These are phyloP conservation scores for Fusarium stilboides DNA, from an alignment of 2,329 filamentous ascomycete species.

Conservation along the genomic window DNA sequence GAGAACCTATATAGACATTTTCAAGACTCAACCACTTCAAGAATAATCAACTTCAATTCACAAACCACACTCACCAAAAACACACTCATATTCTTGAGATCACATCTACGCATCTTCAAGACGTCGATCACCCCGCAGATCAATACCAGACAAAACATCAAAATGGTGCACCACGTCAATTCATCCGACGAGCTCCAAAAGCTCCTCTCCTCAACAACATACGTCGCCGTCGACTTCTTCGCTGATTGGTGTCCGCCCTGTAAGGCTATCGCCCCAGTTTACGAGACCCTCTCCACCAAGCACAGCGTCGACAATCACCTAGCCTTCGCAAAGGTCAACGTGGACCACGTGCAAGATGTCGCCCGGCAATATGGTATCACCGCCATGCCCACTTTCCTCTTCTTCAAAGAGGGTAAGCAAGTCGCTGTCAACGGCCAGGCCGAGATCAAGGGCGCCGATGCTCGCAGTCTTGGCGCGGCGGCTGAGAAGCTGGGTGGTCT, in stretches of 20 bases:
- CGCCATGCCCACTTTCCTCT: constrained; percentile 93
- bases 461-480: constrained; percentile 51
- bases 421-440: constrained; percentile 52
- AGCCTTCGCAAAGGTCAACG: constrained; percentile 91
- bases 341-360: constrained; percentile 84
- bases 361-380: constrained; percentile 83
- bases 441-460: constrained; percentile 56
- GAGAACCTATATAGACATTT: constrained; percentile 20
- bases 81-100: too few relatives aligned
- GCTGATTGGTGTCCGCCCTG: constrained; percentile 68
- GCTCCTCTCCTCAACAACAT: constrained; percentile 58
- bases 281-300: constrained; percentile 52
- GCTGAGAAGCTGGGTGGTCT: constrained; percentile 57
- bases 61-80: too few relatives aligned
- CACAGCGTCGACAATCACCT: constrained; percentile 63
- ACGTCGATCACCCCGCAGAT: constrained; percentile 17
- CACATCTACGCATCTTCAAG: background rate
- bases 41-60: background rate
- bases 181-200: constrained; percentile 54
- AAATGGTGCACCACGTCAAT: constrained; percentile 52
- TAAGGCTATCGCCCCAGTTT: constrained; percentile 64
- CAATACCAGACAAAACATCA: constrained; percentile 16
- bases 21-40: constrained; percentile 2
- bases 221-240: constrained; percentile 65
- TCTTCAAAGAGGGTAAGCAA: constrained; percentile 78